These are phyloP conservation scores for Paramecium pentaurelia DNA, from an alignment of 73 alveolate genomes.

Conservation along the genomic window DNA sequence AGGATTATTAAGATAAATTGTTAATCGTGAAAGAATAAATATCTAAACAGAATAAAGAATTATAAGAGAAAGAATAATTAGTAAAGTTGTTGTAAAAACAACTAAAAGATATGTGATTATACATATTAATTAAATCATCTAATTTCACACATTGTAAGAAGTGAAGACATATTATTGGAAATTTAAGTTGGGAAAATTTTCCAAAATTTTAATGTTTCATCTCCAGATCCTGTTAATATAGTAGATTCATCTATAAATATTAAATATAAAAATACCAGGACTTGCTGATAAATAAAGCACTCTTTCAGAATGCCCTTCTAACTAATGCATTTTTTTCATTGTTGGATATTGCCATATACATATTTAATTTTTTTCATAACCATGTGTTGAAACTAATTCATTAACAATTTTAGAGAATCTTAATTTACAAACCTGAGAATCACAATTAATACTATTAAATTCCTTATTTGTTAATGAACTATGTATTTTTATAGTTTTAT, in stretches of 20 bases:
- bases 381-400: constrained; percentile 62
- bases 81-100: not conserved
- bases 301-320: constrained; percentile 97
- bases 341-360: constrained; percentile 82
- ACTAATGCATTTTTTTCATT: constrained; percentile 73
- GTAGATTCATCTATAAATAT: constrained; percentile 42
- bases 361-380: constrained; percentile 36
- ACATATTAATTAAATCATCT: constrained; percentile 27
- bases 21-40: not conserved
- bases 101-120: constrained; percentile 37
- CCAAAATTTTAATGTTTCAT: constrained; percentile 99
- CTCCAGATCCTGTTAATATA: constrained; percentile 98
- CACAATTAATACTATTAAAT: constrained; percentile 55
- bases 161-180: not conserved
- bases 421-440: constrained; percentile 58
- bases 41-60: not conserved
- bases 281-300: constrained; percentile 95
- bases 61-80: constrained; percentile 13
- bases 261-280: constrained; percentile 89
- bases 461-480: constrained; percentile 57
- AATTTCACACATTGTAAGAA: constrained; percentile 19
- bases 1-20: not conserved
- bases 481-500: constrained; percentile 72
- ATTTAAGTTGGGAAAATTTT: constrained; percentile 77
- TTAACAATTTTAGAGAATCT: constrained; percentile 19